Base-by-base conservation (phyloP, 2,329 filamentous ascomycete species). In the Diplodia sapinea region DNA sequence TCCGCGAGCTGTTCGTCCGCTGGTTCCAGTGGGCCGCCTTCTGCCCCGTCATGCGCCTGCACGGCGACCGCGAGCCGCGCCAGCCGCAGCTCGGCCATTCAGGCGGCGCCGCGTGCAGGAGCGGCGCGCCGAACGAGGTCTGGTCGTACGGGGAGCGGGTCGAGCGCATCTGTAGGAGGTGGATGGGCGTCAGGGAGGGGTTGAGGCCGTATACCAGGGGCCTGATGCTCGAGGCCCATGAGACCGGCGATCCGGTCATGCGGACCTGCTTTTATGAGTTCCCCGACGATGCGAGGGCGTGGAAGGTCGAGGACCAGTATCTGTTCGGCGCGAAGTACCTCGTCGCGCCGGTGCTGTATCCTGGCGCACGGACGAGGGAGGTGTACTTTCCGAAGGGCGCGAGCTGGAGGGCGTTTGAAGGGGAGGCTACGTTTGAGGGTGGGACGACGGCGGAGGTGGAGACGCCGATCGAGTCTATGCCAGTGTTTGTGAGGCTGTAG, bases 1-100 rank as follows among this genome's bases (percentile, higher is more conserved):
- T 90, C 75, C 81, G 87, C 8, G 88, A 91, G 72, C 77, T 91
- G 0, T 87, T 90, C 68, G 84, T 87, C 1, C 79, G 89, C 1
- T 91, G 88, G 89, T 91, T 91, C 74, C 88, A 90, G 72, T 91
- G 88, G 87, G 88, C 85, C 0, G 79, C 87, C 0, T 90, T 88
- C 72, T 89, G 87, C 67, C 88, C 88, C 0, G 88, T 91, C 1
- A 88, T 91, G 84, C 79, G 89, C 2, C 80, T 90, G 0, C 88
- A 91, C 71, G 89, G 89, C 6, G 86, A 90, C 72, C 82, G 88
- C 0, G 87, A 89, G 73, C 89, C 88, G 0, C 82, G 83, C 70
- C 78, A 86, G 76, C 74, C 81, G 67, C 70, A 84, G 74, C 69
- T 74, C n/a, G 77, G 76, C 2, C 12, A 74, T 4, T 75, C 75